Percentiles rank a stretch among this genome's conserved stretches.
Evolutionary conservation across 176 grass and related monocot species (phyloP).

Genomic region (Themeda triandra): DNA sequence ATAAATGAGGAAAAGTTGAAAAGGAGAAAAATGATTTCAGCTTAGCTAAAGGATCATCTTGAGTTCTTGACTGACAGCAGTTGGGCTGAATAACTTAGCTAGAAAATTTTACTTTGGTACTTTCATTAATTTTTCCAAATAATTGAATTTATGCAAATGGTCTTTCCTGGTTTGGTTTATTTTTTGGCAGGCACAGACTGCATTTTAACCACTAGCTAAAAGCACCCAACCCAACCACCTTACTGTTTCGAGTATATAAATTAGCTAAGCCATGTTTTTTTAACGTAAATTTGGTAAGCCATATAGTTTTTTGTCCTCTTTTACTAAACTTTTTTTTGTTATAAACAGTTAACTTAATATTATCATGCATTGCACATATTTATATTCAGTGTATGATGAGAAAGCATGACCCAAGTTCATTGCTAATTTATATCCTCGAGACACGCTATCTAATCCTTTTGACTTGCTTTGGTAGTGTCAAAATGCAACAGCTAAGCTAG

Average conservation of each 20-base stretch:
- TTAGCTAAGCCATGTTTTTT: too few relatives aligned
- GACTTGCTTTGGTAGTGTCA: conserved; percentile 7
- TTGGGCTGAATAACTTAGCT: not conserved
- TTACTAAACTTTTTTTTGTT: not conserved
- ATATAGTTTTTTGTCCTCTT: not conserved
- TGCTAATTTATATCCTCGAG: not conserved
- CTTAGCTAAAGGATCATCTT: conserved; percentile 5
- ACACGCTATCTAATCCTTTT: conserved; percentile 1
- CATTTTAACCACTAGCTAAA: not conserved
- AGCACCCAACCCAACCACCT: not conserved
- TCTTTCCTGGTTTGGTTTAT: not conserved
- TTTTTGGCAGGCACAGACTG: not conserved
- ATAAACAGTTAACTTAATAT: not conserved
- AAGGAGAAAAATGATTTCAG: not conserved
- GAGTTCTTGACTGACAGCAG: conserved; percentile 10
- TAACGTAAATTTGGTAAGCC: too few relatives aligned
- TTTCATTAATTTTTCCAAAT: not conserved
- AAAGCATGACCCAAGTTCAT: not conserved
- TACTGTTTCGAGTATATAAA: conserved; percentile 1
- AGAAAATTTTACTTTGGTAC: not conserved
- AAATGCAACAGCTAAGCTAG: conserved; percentile 31
- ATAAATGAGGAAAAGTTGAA: not conserved
- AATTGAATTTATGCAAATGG: conserved; percentile 30
- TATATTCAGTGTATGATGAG: not conserved
- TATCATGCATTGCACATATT: not conserved